A percentile compares a stretch with the other conserved stretches of the same genome.
Conservation (phyloP, 2,329 filamentous ascomycete species). For the Talaromyces sp. region DNA sequence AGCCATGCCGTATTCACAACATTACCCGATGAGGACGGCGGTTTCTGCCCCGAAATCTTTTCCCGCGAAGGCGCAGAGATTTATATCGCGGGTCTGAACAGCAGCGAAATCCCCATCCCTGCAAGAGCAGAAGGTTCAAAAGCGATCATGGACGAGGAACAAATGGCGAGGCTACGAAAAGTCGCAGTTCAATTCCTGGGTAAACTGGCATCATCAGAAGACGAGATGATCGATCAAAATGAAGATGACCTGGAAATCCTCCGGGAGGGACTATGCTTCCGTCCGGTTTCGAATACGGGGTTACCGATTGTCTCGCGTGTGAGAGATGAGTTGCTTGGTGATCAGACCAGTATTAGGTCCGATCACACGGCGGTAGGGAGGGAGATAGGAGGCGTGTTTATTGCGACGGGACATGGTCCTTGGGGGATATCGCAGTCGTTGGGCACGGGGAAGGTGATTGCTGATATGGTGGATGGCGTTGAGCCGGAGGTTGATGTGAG, state of each 20-base stretch:
- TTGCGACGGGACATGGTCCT: slow-evolving; percentile 68
- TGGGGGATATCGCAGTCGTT: slow-evolving; percentile 65
- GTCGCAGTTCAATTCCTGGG: slow-evolving; percentile 34
- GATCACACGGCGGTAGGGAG: slow-evolving; percentile 42
- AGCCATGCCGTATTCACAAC: slow-evolving; percentile 68
- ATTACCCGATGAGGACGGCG: slow-evolving; percentile 40
- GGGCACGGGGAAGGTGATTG: slow-evolving; percentile 65
- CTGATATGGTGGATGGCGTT: slow-evolving; percentile 62
- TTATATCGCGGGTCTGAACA: slow-evolving; percentile 70
- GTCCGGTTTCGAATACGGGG: slow-evolving; percentile 62
- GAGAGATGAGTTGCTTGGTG: slow-evolving; percentile 52
- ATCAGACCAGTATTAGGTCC: slow-evolving; percentile 37
- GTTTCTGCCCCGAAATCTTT: slow-evolving; percentile 67
- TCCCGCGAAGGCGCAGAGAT: slow-evolving; percentile 62
- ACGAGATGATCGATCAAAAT: slow-evolving; percentile 25
- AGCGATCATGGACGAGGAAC: slow-evolving; percentile 38
- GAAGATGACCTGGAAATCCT: slow-evolving; percentile 56
- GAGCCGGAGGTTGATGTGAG: slow-evolving; percentile 56
- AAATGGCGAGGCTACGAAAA: slow-evolving; percentile 31
- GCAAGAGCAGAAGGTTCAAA: slow-evolving; percentile 41
- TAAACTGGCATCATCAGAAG: slow-evolving; percentile 16
- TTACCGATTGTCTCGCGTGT: slow-evolving; percentile 59
- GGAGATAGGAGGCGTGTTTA: slow-evolving; percentile 56
- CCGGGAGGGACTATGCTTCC: slow-evolving; percentile 64
- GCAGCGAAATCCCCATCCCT: slow-evolving; percentile 56